Evolutionary conservation across 2,329 filamentous ascomycete species (phyloP), one percentile per base, ranked within the genome.

Genomic region (Aspergillus viridinutans): DNA sequence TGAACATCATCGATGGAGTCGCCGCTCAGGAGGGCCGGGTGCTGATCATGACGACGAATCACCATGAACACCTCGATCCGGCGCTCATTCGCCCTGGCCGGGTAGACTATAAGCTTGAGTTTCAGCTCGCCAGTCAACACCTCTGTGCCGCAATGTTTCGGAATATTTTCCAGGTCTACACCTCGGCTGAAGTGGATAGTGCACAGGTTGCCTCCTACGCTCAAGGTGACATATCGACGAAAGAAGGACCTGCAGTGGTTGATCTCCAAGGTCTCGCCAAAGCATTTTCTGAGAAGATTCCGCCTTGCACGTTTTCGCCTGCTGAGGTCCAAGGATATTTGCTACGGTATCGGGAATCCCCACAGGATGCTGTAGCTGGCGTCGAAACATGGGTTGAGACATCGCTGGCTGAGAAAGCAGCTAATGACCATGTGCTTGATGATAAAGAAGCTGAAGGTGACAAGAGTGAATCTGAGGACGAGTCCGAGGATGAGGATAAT

Each of bases 1-100:
- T 95, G 51, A 94, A 95, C 71, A 87, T 88, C 56, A 90, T 94
- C 43, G 90, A 95, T 66, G 90, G 90, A 52, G 89, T 92, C 1
- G 88, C 88, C 0, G 88, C 86, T 2, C 89, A 90, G 64, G 89
- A 92, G 74, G 90, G 90, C n/a, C 83, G 89, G 49, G 83, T 93
- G 17, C 81, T 93, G 26, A 86, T 93, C 75, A 91, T 92, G 88
- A 92, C 90, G 0, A 91, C 88, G 35, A 93, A 93, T 72, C 83
- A 85, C 58, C 86, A 87, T 3, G 85, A 92, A 65, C 80, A 83
- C 14, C 83, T 93, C 0, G 89, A 92, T 68, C 81, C 86, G 26
- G 89, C 89, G 0, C 80, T 93, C 6, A 85, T 91, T 47, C 81
- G 90, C 0, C 89, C 90, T 0, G 90, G 89, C 1, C 80, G 88